These are phyloP conservation scores for Colletotrichum sp. DNA, from an alignment of 2,329 filamentous ascomycete genomes.

Conservation along the genomic window DNA sequence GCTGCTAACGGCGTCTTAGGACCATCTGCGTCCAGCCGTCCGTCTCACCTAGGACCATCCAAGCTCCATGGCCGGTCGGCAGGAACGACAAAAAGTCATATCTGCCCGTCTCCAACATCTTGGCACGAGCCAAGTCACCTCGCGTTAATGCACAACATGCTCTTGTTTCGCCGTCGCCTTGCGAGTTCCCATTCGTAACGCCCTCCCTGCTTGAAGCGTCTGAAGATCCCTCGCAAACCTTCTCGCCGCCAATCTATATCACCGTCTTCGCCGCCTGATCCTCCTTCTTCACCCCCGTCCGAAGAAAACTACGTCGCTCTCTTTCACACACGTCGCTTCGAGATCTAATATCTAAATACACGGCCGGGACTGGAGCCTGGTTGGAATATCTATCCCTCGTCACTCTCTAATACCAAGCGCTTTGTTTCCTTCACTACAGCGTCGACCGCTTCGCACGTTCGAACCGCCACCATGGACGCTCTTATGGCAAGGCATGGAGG, in stretches of 20 bases:
- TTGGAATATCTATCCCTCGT: neutral
- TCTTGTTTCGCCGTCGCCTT: slow-evolving; percentile 15
- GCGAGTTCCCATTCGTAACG: neutral
- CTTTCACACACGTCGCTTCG: neutral
- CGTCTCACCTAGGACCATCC: neutral
- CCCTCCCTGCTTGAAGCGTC: slow-evolving; percentile 17
- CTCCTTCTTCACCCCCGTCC: neutral
- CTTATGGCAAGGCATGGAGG: slow-evolving; percentile 13
- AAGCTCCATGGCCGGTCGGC: neutral
- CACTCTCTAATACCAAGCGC: neutral
- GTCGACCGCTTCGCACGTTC: neutral
- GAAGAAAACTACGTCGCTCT: neutral
- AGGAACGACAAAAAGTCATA: slow-evolving; percentile 12
- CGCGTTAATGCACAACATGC: slow-evolving; percentile 16
- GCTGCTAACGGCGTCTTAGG: slow-evolving; percentile 4
- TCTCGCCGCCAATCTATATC: slow-evolving; percentile 19
- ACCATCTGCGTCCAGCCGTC: neutral
- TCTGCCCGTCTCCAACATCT: slow-evolving; percentile 5
- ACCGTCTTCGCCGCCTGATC: neutral
- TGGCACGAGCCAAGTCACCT: slow-evolving; percentile 14
- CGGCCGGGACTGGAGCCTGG: slow-evolving; percentile 21
- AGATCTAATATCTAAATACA: neutral
- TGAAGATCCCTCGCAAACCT: slow-evolving; percentile 24
- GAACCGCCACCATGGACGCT: slow-evolving; percentile 4
- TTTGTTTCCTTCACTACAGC: neutral